Conservation (phyloP, 78 protist genomes). For the Isochrysis galbana region DNA sequence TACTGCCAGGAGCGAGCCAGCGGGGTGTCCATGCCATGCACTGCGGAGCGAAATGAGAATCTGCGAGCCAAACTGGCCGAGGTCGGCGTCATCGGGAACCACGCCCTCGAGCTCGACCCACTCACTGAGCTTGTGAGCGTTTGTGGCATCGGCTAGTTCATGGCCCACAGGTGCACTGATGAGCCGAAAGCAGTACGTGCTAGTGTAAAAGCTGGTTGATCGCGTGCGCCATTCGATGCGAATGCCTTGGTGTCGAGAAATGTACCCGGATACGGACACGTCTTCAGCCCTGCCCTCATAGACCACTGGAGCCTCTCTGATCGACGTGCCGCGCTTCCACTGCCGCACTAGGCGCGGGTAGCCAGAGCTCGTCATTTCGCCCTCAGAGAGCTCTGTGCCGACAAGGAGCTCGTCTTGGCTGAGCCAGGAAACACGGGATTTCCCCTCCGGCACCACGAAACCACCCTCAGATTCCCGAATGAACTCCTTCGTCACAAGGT, state of each 20-base stretch:
- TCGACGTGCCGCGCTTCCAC: constrained; percentile 41
- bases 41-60: neutral
- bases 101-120: neutral
- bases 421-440: neutral
- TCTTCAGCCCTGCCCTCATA: constrained; percentile 8
- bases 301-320: constrained; percentile 3
- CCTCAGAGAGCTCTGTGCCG: constrained; percentile 25
- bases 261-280: neutral
- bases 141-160: too few species aligned
- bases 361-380: constrained; percentile 17
- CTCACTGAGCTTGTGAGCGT: neutral
- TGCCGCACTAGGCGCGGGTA: constrained; percentile 33
- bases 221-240: constrained; percentile 31
- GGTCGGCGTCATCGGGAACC: neutral
- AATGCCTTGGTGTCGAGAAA: neutral
- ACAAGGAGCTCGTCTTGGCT: neutral
- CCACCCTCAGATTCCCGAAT: constrained; percentile 25
- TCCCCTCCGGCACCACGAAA: constrained; percentile 25
- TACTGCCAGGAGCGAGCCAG: neutral
- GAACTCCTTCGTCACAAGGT: neutral
- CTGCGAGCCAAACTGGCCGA: neutral
- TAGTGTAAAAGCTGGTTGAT: neutral
- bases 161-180: too few species aligned
- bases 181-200: neutral
- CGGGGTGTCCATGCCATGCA: neutral